These are phyloP conservation scores for Pulveroboletus sp. DNA, from an alignment of 768 basidiomycete species.

Conservation along the genomic window DNA sequence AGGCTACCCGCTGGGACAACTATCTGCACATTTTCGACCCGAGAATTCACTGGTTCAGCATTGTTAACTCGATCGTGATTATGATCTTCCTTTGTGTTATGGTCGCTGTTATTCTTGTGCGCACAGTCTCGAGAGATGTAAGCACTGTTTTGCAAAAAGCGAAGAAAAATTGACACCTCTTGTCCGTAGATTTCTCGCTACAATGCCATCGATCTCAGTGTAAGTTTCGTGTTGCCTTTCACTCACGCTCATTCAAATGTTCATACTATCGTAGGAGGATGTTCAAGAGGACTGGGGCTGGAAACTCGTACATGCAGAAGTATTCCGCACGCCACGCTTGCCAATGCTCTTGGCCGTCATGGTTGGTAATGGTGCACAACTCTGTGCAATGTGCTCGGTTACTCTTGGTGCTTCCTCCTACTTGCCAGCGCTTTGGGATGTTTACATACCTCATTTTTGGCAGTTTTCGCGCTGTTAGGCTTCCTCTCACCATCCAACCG, in stretches of 20 bases:
- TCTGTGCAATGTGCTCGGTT: conserved; percentile 78
- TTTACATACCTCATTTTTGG: conserved; percentile 2
- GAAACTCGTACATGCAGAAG: conserved; percentile 96
- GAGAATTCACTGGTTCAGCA: conserved; percentile 93
- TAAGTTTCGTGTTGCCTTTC: conserved; percentile 33
- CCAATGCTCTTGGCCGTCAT: conserved; percentile 78
- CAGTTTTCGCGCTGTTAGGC: conserved; percentile 87
- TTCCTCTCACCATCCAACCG: conserved; percentile 96
- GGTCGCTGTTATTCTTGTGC: conserved; percentile 87
- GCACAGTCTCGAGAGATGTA: conserved; percentile 86
- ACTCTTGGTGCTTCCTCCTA: conserved; percentile 59
- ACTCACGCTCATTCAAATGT: not conserved
- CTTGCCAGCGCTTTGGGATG: not conserved
- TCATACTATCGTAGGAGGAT: conserved; percentile 57
- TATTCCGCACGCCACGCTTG: conserved; percentile 79
- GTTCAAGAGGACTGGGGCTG: conserved; percentile 98
- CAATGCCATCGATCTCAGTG: conserved; percentile 88
- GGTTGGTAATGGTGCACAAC: conserved; percentile 65
- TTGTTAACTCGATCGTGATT: conserved; percentile 89
- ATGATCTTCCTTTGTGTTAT: conserved; percentile 87
- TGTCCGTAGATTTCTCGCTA: conserved; percentile 48
- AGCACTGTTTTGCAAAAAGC: conserved; percentile 15
- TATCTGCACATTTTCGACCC: conserved; percentile 94
- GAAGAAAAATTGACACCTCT: not conserved
- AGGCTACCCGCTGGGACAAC: conserved; percentile 96